Base-by-base conservation (phyloP, 331 rosid species). In the Acacia pycnantha region DNA sequence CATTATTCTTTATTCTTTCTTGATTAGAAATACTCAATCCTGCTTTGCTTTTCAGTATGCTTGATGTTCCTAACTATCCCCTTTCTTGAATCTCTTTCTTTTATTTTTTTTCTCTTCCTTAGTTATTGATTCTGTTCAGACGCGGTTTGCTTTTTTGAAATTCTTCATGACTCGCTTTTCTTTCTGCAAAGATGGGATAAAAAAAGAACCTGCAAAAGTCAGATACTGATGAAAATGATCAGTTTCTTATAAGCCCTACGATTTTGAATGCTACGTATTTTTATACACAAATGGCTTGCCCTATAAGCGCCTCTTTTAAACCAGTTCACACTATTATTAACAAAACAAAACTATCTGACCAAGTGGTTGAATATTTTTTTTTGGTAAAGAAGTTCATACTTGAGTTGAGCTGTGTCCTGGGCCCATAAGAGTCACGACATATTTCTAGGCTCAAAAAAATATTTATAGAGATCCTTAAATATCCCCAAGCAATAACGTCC, bases 141-240 rank as follows among this genome's bases (percentile, higher is more conserved):
- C 84, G 82, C 76, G 82, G 65, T 75, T 61, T 73, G 58, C 80
- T 33, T 78, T 77, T 61, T 21, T 12, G 1, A 11, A 61, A 24
- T 26, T 53, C 48, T 68, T 27, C 6, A 5, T 41, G 35, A 4
- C 51, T 27, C 33, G 22, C n/a, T 11, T 79, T 11, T 19, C 26
- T 71, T 58, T 29, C 19, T 71, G 69, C 35, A 61, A 61, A 61
- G 67, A 24, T 12, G 67, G 8, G 3, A 61, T 61, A 26, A 61
- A 26, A 61, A 61, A 8, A 61, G 35, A 61, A 26, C 18, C 67
- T 61, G 35, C 33, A 26, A 26, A 61, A 61, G 67, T 26, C 4
- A 61, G 67, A 24, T 26, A 26, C 33, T 37, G 14, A 4, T 24
- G 19, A 21, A 21, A 56, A 56, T 21, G 0, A 56, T n/a, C 62